Conservation (phyloP, 1,284 basidiomycete genomes). For the Moesziomyces sp. region DNA sequence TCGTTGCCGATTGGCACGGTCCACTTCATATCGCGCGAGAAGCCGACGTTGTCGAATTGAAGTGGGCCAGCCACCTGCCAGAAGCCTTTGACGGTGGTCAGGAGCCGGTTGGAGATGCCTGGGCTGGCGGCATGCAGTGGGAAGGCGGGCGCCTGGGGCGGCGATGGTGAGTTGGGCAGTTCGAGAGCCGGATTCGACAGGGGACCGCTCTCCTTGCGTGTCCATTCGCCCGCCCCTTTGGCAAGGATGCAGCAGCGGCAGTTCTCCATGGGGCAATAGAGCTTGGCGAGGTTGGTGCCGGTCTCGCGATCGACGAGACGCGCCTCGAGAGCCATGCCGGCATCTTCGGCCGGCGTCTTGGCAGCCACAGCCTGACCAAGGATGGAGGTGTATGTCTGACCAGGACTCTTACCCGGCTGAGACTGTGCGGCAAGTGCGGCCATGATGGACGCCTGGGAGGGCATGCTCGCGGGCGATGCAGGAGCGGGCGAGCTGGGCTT, state of each 20-base stretch:
- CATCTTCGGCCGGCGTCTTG: conserved; percentile 64
- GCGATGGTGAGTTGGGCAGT: conserved; percentile 49
- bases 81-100: conserved; percentile 52
- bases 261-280: conserved; percentile 63
- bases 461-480: conserved; percentile 41
- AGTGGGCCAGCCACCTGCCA: conserved; percentile 60
- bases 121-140: conserved; percentile 24
- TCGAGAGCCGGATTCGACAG: conserved; percentile 44
- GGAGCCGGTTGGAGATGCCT: conserved; percentile 18
- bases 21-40: conserved; percentile 62
- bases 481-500: conserved; percentile 6
- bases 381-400: conserved; percentile 52
- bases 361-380: conserved; percentile 64
- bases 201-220: conserved; percentile 59
- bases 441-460: conserved; percentile 50
- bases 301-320: conserved; percentile 59
- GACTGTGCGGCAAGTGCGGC: conserved; percentile 52
- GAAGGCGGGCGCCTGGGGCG: conserved; percentile 40
- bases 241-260: conserved; percentile 59
- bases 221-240: conserved; percentile 55
- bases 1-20: conserved; percentile 20
- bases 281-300: conserved; percentile 54
- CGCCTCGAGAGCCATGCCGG: conserved; percentile 60
- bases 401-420: conserved; percentile 37
- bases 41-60: conserved; percentile 65